These are phyloP conservation scores for Biscogniauxia mediterranea DNA, from an alignment of 2,329 filamentous ascomycete species.

Conservation along the genomic window DNA sequence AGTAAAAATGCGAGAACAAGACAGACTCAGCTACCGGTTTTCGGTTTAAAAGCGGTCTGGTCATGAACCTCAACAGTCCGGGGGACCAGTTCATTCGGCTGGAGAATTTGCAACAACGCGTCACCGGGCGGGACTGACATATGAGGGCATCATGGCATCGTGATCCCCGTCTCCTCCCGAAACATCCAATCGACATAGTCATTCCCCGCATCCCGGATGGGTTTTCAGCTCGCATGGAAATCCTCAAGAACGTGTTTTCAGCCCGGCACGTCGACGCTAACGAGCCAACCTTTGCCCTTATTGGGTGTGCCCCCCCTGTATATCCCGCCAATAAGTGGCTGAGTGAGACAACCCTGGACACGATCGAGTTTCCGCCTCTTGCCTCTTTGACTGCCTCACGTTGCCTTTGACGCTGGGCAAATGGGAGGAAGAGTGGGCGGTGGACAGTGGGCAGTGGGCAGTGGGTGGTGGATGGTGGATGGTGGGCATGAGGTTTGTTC, in stretches of 20 bases:
- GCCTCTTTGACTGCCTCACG: slow-evolving; percentile 21
- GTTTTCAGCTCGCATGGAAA: slow-evolving; percentile 28
- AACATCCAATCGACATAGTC: slow-evolving; percentile 27
- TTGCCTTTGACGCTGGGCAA: slow-evolving; percentile 15
- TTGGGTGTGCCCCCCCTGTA: slow-evolving; percentile 21
- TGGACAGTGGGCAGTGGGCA: too few species aligned
- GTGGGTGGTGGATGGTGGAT: too few species aligned
- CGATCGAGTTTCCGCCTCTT: slow-evolving; percentile 23
- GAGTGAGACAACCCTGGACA: slow-evolving; percentile 10
- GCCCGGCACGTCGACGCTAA: slow-evolving; percentile 23
- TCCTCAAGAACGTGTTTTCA: slow-evolving; percentile 25
- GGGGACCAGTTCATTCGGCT: background rate
- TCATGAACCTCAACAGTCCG: background rate
- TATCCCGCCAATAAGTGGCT: slow-evolving; percentile 21
- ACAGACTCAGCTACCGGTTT: background rate
- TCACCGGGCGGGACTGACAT: background rate
- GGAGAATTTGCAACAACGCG: background rate
- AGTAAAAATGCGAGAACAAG: background rate
- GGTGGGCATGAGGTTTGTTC: background rate
- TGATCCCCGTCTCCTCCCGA: background rate
- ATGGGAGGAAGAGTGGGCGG: too few species aligned
- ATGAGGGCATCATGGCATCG: background rate
- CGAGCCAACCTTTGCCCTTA: slow-evolving; percentile 25
- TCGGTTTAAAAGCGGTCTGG: background rate
- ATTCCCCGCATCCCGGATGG: slow-evolving; percentile 25